phyloP scores from a whole-genome alignment of 352 stramenopile genomes.

The Phytophthora sp. region DNA sequence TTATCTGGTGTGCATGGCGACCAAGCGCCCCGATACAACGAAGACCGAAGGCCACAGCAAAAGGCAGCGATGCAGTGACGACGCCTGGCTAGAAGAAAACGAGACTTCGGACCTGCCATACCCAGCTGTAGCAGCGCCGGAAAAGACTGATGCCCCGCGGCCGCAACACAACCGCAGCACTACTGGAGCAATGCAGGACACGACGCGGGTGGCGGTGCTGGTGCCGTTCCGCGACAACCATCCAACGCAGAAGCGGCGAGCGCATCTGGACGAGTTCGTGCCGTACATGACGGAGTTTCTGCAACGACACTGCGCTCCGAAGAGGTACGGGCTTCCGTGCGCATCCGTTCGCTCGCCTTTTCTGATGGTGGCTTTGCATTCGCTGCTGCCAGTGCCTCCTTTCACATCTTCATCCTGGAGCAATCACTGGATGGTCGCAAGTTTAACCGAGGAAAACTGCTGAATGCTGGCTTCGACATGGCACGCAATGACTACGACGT shows the following conservation, averaged over 20 bases:
- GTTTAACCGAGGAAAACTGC: slow-evolving; percentile 97
- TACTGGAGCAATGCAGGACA: slow-evolving; percentile 20
- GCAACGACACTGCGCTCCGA: slow-evolving; percentile 29
- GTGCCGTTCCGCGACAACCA: slow-evolving; percentile 95
- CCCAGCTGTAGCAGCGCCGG: not conserved
- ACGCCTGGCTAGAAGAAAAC: slow-evolving; percentile 4
- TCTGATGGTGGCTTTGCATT: not conserved
- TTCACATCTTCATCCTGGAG: slow-evolving; percentile 96
- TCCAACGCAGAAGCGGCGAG: slow-evolving; percentile 82
- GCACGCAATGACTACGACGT: slow-evolving; percentile 78
- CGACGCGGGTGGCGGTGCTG: slow-evolving; percentile 80
- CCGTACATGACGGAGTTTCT: slow-evolving; percentile 93
- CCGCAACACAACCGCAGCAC: not conserved
- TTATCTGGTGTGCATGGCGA: slow-evolving; percentile 29
- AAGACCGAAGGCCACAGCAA: slow-evolving; percentile 16
- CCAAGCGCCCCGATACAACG: slow-evolving; percentile 12
- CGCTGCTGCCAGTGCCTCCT: slow-evolving; percentile 40
- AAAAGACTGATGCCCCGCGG: slow-evolving; percentile 1
- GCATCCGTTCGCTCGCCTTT: too few species aligned
- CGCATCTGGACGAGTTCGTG: slow-evolving; percentile 91
- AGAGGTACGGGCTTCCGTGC: slow-evolving; percentile 9
- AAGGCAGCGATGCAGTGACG: slow-evolving; percentile 8
- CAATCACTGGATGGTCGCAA: slow-evolving; percentile 93
- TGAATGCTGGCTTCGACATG: slow-evolving; percentile 96
- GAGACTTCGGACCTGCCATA: not conserved